These are phyloP conservation scores for Tetradesmus lagerheimii DNA, from an alignment of 139 green algal species.

Conservation along the genomic window DNA sequence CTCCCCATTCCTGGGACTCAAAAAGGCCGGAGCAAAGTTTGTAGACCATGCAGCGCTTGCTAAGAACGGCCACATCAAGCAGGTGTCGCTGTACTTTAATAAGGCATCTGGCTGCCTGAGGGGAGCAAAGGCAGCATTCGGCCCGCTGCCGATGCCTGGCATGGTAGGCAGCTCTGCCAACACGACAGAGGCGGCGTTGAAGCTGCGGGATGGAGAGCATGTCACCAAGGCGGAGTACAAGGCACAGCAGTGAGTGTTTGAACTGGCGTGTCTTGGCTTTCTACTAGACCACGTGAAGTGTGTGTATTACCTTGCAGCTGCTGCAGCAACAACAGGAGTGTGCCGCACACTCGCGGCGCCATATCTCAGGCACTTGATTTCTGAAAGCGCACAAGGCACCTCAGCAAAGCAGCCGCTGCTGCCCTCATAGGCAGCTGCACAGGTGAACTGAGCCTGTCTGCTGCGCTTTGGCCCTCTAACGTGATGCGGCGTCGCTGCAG, in stretches of 20 bases:
- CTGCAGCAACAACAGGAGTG: too few species aligned
- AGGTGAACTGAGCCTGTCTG: too few species aligned
- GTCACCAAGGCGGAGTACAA: slow-evolving; percentile 41
- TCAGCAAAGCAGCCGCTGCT: too few species aligned
- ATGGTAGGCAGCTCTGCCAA: slow-evolving; percentile 23
- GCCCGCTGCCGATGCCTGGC: background rate
- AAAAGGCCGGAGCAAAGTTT: background rate
- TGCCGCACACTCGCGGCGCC: too few species aligned
- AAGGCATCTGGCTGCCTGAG: background rate
- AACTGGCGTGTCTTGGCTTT: too few species aligned
- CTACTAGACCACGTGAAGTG: too few species aligned
- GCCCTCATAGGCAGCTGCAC: too few species aligned
- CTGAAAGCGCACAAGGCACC: too few species aligned
- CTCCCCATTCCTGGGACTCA: background rate
- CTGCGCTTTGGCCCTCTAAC: too few species aligned
- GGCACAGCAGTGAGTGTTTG: background rate
- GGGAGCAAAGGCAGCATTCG: slow-evolving; percentile 13
- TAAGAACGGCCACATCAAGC: background rate
- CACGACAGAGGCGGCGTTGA: background rate
- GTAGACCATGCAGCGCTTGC: slow-evolving; percentile 2
- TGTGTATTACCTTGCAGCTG: too few species aligned
- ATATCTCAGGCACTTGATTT: too few species aligned
- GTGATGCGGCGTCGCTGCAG: too few species aligned
- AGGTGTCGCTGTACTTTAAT: slow-evolving; percentile 13
- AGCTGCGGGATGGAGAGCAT: slow-evolving; percentile 15